Evolutionary conservation across 306 rosid genomes (phyloP), one percentile per base, ranked within the genome.

Genomic region (Hylodesmum podocarpum): DNA sequence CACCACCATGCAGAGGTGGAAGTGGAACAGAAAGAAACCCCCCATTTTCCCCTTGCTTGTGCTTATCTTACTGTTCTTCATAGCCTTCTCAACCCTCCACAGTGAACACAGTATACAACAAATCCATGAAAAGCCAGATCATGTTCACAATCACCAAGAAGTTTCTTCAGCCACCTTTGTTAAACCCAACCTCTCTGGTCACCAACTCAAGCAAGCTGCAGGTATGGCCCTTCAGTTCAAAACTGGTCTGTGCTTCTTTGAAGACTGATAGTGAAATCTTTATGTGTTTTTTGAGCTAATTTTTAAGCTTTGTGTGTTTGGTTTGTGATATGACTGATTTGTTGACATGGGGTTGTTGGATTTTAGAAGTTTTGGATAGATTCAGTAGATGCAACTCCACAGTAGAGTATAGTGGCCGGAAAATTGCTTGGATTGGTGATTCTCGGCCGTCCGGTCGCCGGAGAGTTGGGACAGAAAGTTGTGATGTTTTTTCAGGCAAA

Each of bases 331-430:
- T 69, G 8, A 22, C 77, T 81, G 65, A 55, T 63, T 73, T 76
- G 55, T 43, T 53, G 64, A 76, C 16, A 49, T 82, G 81, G 80
- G 75, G 80, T 53, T 67, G 66, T 58, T 78, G 80, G 66, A 73
- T 81, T 82, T 15, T 81, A 90, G 97, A 77, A 80, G 68, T 86
- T 84, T 84, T 95, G 88, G 97, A 92, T 82, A 91, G 97, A 88
- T 88, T 89, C 75, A 88, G 91, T 85, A 88, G 82, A 83, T 95
- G 99, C 84, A 92, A 92, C 84, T 88, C 97, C 55, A 92, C 97
- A 0, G 15, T 24, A 62, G 86, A 83, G 77, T 92, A 92, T 61
- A 95, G 96, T 79, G 97, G 94, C 59, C 77, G 90, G 81, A 90
- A 75, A 81, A 89, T 95, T 72, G 80, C 84, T 62, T 81, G 91